Conservation (phyloP, 257 asterid species). For the Linderniella brevidens region DNA sequence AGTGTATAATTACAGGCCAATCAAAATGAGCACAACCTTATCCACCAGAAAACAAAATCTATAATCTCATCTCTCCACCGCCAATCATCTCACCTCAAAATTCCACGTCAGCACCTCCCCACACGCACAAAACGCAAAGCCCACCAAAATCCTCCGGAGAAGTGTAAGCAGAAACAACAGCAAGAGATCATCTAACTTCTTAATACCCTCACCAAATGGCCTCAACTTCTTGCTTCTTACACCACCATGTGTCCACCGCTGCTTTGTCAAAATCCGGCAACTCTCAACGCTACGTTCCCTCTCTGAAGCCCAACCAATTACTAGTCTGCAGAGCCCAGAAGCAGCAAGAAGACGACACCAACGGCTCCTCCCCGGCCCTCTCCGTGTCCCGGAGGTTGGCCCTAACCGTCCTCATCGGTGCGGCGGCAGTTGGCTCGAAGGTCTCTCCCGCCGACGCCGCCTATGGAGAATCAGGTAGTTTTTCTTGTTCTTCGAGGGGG, state of each 20-base stretch:
- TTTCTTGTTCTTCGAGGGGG: not conserved
- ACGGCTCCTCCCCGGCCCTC: conserved; percentile 16
- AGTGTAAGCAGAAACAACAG: too few species aligned
- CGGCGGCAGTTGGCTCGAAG: conserved; percentile 55
- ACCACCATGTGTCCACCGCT: conserved; percentile 29
- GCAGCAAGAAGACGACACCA: conserved; percentile 9
- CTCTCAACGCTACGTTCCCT: conserved; percentile 12
- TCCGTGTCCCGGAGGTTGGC: conserved; percentile 52
- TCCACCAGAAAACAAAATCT: too few species aligned
- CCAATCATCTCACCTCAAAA: too few species aligned
- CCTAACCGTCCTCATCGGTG: conserved; percentile 47
- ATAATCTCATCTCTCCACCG: too few species aligned
- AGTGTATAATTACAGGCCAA: too few species aligned
- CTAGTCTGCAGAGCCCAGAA: conserved; percentile 58
- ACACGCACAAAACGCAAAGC: too few species aligned
- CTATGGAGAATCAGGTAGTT: conserved; percentile 68
- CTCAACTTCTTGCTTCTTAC: conserved; percentile 59
- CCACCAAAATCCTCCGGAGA: too few species aligned
- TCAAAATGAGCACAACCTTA: too few species aligned
- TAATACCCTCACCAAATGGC: conserved; percentile 33
- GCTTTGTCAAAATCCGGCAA: conserved; percentile 18
- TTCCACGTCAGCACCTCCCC: too few species aligned
- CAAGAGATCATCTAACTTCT: too few species aligned
- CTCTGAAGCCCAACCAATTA: conserved; percentile 19
- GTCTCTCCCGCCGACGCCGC: conserved; percentile 82